Percentiles rank a stretch among this genome's conserved stretches.
Evolutionary conservation across 495 filamentous ascomycete species (phyloP).

Genomic region (Pyrenula massariospora): DNA sequence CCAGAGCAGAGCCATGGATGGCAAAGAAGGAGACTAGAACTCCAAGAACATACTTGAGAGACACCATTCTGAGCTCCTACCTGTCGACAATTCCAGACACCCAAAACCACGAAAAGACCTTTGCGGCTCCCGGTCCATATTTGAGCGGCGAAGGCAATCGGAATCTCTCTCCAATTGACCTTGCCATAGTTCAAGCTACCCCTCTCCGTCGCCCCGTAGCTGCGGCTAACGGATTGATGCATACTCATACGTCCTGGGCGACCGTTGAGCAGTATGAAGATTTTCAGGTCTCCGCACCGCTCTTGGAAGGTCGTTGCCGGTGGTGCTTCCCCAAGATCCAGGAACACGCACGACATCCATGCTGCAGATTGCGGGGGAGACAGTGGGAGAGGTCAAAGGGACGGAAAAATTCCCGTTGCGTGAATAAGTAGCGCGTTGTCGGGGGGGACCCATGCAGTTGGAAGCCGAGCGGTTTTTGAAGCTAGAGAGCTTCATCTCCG

Average conservation of each 20-base stretch:
- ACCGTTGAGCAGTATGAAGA: not conserved
- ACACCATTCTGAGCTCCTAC: not conserved
- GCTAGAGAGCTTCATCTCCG: too few relatives aligned
- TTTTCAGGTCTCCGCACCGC: not conserved
- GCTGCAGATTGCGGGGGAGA: not conserved
- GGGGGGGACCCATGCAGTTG: too few relatives aligned
- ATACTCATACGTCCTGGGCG: not conserved
- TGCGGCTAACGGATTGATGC: not conserved
- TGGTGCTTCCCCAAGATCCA: not conserved
- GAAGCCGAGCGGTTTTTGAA: too few relatives aligned
- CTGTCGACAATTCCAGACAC: not conserved
- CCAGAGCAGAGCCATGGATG: constrained; percentile 7
- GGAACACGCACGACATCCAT: not conserved
- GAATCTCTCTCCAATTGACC: not conserved
- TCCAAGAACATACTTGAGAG: not conserved
- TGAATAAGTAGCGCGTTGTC: too few relatives aligned
- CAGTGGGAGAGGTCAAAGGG: not conserved
- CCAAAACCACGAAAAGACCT: too few relatives aligned
- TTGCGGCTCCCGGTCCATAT: too few relatives aligned
- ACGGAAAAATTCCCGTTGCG: not conserved
- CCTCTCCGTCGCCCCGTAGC: not conserved
- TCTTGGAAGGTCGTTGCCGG: not conserved
- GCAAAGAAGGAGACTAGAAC: not conserved
- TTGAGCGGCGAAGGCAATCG: too few relatives aligned
- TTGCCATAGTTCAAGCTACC: not conserved